phyloP scores from a whole-genome alignment of 768 basidiomycete genomes.

The Panaeolus cyanescens region DNA sequence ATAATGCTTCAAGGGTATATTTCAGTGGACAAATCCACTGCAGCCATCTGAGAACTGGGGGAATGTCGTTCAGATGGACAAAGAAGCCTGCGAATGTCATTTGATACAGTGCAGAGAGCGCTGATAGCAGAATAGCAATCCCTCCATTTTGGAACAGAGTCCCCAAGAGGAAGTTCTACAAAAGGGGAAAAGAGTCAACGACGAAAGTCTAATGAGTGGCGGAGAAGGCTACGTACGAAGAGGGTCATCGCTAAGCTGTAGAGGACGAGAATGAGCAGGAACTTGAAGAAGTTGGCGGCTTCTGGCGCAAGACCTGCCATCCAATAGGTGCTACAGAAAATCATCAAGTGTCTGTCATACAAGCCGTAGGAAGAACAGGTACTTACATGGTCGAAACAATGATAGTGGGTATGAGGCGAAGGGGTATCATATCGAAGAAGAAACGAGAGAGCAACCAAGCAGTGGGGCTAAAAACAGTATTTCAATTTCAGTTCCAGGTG shows the following conservation, averaged over 20 bases:
- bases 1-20: slow-evolving; percentile 80
- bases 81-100: slow-evolving; percentile 95
- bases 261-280: slow-evolving; percentile 84
- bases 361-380: background rate
- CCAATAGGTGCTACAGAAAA: slow-evolving; percentile 74
- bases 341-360: background rate
- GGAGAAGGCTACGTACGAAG: slow-evolving; percentile 53
- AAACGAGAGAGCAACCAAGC: slow-evolving; percentile 91
- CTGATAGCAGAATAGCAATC: slow-evolving; percentile 87
- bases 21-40: slow-evolving; percentile 90
- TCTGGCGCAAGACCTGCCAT: slow-evolving; percentile 88
- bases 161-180: slow-evolving; percentile 88
- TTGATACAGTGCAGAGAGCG: slow-evolving; percentile 72
- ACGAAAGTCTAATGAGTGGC: background rate
- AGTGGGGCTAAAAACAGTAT: slow-evolving; percentile 57
- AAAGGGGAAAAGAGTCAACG: background rate
- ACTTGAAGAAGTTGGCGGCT: slow-evolving; percentile 91
- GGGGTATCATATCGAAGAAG: slow-evolving; percentile 86
- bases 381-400: slow-evolving; percentile 82
- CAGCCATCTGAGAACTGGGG: slow-evolving; percentile 91
- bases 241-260: slow-evolving; percentile 86
- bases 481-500: slow-evolving; percentile 2
- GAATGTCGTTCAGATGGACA: slow-evolving; percentile 82
- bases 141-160: slow-evolving; percentile 84
- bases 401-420: slow-evolving; percentile 88